A percentile compares a stretch with the other conserved stretches of the same genome.
phyloP scores from a whole-genome alignment of 148 eudicot species.

The Beta vulgaris region DNA sequence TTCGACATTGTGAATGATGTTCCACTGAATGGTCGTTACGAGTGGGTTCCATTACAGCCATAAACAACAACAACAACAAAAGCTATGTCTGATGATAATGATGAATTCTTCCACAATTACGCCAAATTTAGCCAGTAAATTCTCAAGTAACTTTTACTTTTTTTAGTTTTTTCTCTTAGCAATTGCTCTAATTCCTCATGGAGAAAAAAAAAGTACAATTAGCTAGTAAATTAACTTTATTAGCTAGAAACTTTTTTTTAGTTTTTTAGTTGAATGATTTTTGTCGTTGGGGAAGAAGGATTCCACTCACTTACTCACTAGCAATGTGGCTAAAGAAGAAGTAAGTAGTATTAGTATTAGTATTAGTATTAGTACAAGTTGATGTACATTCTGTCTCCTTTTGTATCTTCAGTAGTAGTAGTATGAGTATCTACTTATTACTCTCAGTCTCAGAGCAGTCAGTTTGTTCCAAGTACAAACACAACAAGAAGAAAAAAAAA shows the following conservation, averaged over 20 bases:
- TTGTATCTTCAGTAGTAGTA: conserved; percentile 14
- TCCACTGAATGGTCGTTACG: conserved; percentile 79
- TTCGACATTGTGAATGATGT: conserved; percentile 67
- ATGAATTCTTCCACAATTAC: conserved; percentile 15
- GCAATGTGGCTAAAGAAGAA: background rate
- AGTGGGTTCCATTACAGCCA: conserved; percentile 67
- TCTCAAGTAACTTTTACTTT: background rate
- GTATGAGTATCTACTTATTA: background rate
- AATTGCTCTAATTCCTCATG: conserved; percentile 6
- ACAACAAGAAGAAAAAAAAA: background rate
- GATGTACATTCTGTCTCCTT: conserved; percentile 37
- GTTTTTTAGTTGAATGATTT: background rate
- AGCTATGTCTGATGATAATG: background rate
- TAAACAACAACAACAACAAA: conserved; percentile 31
- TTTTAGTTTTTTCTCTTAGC: background rate
- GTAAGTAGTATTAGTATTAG: conserved; percentile 22
- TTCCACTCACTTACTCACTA: background rate
- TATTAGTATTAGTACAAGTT: conserved; percentile 16
- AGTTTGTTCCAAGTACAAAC: conserved; percentile 12
- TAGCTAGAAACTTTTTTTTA: background rate
- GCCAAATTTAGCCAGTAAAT: background rate
- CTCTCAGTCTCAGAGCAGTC: background rate
- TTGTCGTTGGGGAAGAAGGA: conserved; percentile 7
- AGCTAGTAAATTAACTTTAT: background rate
- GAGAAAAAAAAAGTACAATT: background rate